These are phyloP conservation scores for Solanum virginianum DNA, from an alignment of 257 asterid genomes.

Conservation along the genomic window DNA sequence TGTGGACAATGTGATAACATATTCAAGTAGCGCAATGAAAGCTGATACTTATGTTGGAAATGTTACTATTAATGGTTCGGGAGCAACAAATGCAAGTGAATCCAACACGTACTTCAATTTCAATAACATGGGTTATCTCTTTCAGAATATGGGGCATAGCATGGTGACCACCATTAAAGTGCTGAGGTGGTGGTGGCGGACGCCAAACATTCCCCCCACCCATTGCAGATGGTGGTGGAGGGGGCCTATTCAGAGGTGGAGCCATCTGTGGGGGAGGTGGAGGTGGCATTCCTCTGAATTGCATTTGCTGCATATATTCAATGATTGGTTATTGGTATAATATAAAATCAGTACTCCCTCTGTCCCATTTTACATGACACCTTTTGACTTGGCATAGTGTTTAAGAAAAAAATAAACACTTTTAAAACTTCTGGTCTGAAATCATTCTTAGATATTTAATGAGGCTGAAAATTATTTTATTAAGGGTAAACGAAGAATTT, in stretches of 20 bases:
- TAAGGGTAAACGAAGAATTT: too few species aligned
- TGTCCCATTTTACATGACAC: too few species aligned
- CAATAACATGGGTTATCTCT: background rate
- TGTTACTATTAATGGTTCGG: background rate
- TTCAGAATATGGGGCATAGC: background rate
- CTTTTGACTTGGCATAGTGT: too few species aligned
- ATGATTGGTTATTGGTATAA: background rate
- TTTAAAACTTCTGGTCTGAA: too few species aligned
- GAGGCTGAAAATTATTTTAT: too few species aligned
- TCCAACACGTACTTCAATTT: background rate
- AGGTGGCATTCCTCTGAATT: slow-evolving; percentile 68
- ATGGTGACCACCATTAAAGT: background rate
- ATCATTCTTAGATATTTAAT: too few species aligned
- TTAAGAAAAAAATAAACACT: too few species aligned
- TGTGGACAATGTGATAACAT: background rate
- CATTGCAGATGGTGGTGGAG: slow-evolving; percentile 67
- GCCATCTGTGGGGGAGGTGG: slow-evolving; percentile 57
- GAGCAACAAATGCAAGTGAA: background rate
- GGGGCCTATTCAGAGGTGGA: slow-evolving; percentile 45
- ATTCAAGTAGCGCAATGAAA: background rate
- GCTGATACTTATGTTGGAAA: background rate
- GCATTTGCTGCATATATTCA: slow-evolving; percentile 24
- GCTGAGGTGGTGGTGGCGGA: background rate
- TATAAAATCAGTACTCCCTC: background rate
- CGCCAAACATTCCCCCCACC: background rate